Base-by-base conservation (phyloP, 2,329 filamentous ascomycete species). In the Ilyonectria destructans region DNA sequence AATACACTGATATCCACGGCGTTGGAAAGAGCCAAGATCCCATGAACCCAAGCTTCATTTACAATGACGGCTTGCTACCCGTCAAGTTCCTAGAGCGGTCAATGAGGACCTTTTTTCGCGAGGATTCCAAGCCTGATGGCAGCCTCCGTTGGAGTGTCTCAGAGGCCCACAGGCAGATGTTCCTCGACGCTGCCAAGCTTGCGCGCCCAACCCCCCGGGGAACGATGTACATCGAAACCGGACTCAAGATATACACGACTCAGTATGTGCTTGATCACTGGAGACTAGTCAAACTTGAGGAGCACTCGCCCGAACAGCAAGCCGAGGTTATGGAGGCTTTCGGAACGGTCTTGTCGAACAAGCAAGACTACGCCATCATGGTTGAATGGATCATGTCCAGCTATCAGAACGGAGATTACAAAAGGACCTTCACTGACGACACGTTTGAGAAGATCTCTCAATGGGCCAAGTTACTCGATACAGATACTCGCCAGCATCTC, bases 11-110 rank as follows among this genome's bases (percentile, higher is more conserved):
- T 0, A 21, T 77, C 0, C 35, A 76, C 1, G 69, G 78, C 4
- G 33, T 78, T 15, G 71, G 73, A 12, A 67, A 77, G 2, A 45
- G 48, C 12, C 52, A 62, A 0, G 69, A 71, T 17, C 26, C 51
- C 0, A 31, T 48, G 7, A 58, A 71, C 1, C 65, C 68, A 0
- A 74, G 77, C 1, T 45, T 61, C 0, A 54, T 70, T 3, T 79
- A 78, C 13, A 67, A 77, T 7, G 78, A 80, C 33, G 77, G 72
- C 0, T 48, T 60, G 1, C 62, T 80, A 1, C 71, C 72, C 0
- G 74, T 80, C 13, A 77, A 76, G 7, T 78, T 80, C 10, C 62
- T 76, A 6, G 78, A 79, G 26, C 73, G 78, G 0, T 78, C 77
- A 0, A 78, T 80, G 77, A 68, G 74, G 5, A 40, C 70, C 0